Evolutionary conservation across 108 stramenopile species (phyloP).

Genomic region (Aurantiochytrium sp.): DNA sequence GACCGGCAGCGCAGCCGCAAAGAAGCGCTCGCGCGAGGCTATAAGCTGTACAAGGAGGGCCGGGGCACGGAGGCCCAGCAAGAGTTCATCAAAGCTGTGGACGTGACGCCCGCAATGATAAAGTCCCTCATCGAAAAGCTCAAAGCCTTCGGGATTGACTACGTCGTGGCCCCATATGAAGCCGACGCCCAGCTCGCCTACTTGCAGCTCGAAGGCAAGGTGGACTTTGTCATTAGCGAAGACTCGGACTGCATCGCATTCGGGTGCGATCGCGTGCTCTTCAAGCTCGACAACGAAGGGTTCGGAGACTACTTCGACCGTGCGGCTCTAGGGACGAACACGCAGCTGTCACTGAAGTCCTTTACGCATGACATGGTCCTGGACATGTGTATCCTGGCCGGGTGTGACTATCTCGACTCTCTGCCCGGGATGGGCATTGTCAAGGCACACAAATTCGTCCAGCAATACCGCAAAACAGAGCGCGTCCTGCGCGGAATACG

Average conservation of each 20-base stretch:
- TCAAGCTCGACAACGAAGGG: slow-evolving; percentile 71
- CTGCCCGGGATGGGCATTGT: slow-evolving; percentile 77
- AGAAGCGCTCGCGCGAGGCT: slow-evolving; percentile 12
- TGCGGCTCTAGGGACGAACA: not conserved
- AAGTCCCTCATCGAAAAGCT: slow-evolving; percentile 46
- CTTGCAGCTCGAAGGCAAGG: slow-evolving; percentile 57
- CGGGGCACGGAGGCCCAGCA: slow-evolving; percentile 52
- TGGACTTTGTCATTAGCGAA: slow-evolving; percentile 88
- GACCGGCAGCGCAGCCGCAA: slow-evolving; percentile 54
- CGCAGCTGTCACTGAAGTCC: slow-evolving; percentile 16
- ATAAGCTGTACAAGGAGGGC: slow-evolving; percentile 44
- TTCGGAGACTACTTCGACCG: slow-evolving; percentile 63
- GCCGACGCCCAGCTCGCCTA: slow-evolving; percentile 94
- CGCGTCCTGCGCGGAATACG: slow-evolving; percentile 60
- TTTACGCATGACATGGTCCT: slow-evolving; percentile 83
- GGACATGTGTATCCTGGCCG: slow-evolving; percentile 79
- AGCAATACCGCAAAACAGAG: slow-evolving; percentile 57
- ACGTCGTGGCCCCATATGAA: slow-evolving; percentile 92
- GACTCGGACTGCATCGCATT: slow-evolving; percentile 87
- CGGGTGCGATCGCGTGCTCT: slow-evolving; percentile 71
- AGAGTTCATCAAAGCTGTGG: slow-evolving; percentile 55
- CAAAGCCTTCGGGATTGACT: slow-evolving; percentile 50
- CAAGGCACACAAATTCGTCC: slow-evolving; percentile 71
- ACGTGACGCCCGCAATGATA: slow-evolving; percentile 61
- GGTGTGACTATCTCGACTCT: slow-evolving; percentile 85